Conservation (phyloP, 768 basidiomycete species). For the Hortiboletus flavorubellus region DNA sequence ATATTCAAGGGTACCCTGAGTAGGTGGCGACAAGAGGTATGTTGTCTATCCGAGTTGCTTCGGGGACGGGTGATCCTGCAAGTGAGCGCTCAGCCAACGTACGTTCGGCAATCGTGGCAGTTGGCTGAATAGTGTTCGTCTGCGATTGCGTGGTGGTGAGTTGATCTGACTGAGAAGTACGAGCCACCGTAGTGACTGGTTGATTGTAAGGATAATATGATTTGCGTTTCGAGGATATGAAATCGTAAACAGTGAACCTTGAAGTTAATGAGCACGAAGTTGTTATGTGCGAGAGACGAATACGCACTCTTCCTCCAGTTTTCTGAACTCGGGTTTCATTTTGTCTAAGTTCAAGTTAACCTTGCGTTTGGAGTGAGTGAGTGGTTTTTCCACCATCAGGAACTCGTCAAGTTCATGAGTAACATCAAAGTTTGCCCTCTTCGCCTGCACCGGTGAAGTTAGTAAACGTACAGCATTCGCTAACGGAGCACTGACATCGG, state of each 20-base stretch:
- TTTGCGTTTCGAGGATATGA: constrained; percentile 61
- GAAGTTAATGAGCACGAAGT: constrained; percentile 10
- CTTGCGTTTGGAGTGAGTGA: constrained; percentile 92
- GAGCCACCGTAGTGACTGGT: constrained; percentile 40
- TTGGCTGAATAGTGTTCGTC: constrained; percentile 41
- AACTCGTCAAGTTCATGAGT: constrained; percentile 97
- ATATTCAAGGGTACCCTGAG: constrained; percentile 14
- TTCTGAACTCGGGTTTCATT: constrained; percentile 86
- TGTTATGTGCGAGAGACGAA: neutral
- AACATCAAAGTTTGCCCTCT: constrained; percentile 97
- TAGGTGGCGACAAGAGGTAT: constrained; percentile 36
- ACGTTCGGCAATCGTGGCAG: constrained; percentile 40
- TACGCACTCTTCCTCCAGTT: constrained; percentile 88
- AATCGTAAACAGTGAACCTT: constrained; percentile 91
- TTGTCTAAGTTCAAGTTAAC: constrained; percentile 80
- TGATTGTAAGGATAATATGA: constrained; percentile 91
- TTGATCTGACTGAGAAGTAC: constrained; percentile 30
- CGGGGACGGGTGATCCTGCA: constrained; percentile 38
- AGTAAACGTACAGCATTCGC: neutral
- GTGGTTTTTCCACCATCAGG: constrained; percentile 95
- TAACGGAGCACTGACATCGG: constrained; percentile 67
- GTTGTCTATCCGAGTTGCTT: constrained; percentile 36
- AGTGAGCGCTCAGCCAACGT: constrained; percentile 41
- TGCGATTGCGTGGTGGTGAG: constrained; percentile 31
- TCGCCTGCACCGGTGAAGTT: constrained; percentile 53